Evolutionary conservation across 2,329 filamentous ascomycete genomes (phyloP).

Genomic region (Venturia pyrina): DNA sequence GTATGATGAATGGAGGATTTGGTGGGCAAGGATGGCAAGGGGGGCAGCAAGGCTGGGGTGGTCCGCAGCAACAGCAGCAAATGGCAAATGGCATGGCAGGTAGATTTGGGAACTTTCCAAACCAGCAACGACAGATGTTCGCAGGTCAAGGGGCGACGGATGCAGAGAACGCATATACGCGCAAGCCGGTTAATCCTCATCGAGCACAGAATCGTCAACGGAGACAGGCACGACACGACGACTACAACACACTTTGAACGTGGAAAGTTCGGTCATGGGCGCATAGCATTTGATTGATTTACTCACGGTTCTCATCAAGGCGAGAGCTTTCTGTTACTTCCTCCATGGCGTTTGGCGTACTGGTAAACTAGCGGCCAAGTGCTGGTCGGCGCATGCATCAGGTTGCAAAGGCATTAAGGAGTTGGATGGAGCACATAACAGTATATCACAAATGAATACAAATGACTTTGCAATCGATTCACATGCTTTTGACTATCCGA

Average conservation of each 20-base stretch:
- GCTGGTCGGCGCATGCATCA: neutral
- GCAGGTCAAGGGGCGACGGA: constrained; percentile 47
- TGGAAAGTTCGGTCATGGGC: neutral
- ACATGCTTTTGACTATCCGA: neutral
- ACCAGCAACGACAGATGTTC: constrained; percentile 48
- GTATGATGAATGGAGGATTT: constrained; percentile 12
- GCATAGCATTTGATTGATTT: neutral
- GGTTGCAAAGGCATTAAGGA: neutral
- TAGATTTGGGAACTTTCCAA: constrained; percentile 20
- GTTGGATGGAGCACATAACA: neutral
- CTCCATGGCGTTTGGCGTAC: neutral
- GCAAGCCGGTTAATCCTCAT: constrained; percentile 91
- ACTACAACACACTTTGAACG: constrained; percentile 12
- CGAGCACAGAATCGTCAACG: constrained; percentile 41
- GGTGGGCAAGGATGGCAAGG: constrained; percentile 8
- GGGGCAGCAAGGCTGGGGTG: constrained; percentile 11
- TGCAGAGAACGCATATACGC: constrained; percentile 87
- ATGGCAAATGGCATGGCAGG: constrained; percentile 13
- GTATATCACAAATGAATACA: neutral
- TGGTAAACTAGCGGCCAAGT: neutral
- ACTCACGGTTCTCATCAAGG: neutral
- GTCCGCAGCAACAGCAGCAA: constrained; percentile 25
- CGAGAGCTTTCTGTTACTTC: neutral
- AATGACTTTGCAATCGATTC: neutral
- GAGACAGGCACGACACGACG: constrained; percentile 9